Evolutionary conservation across 2,329 filamentous ascomycete genomes (phyloP).

Genomic region (Colletotrichum somersetense): DNA sequence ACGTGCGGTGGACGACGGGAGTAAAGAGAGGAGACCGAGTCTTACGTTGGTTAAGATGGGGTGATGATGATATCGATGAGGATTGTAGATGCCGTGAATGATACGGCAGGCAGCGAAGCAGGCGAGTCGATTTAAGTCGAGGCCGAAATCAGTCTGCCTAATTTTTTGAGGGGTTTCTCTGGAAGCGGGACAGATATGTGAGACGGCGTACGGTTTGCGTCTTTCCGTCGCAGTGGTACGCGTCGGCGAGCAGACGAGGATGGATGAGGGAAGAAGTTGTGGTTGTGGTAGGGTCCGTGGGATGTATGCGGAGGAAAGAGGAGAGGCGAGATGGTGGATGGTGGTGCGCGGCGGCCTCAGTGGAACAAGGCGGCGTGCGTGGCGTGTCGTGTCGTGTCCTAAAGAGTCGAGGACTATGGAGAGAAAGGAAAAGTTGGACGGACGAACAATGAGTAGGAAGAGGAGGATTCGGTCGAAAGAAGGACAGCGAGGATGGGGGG

Average conservation of each 20-base stretch:
- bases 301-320: conserved; percentile 17
- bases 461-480: conserved; percentile 42
- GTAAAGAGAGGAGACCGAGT: conserved; percentile 30
- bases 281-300: conserved; percentile 8
- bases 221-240: conserved; percentile 30
- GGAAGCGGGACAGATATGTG: conserved; percentile 13
- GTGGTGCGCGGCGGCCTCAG: conserved; percentile 37
- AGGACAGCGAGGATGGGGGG: conserved; percentile 14
- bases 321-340: conserved; percentile 3
- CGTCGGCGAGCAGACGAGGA: conserved; percentile 37
- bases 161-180: conserved; percentile 13
- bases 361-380: conserved; percentile 19
- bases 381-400: conserved; percentile 30
- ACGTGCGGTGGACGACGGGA: conserved; percentile 11
- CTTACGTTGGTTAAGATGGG: conserved; percentile 23
- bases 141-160: conserved; percentile 39
- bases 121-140: conserved; percentile 39
- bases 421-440: conserved; percentile 22
- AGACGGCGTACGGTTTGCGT: conserved; percentile 15
- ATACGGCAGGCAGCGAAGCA: conserved; percentile 24
- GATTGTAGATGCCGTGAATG: conserved; percentile 7
- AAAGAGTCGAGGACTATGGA: conserved; percentile 15
- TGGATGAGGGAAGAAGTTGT: conserved; percentile 24
- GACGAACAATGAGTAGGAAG: conserved; percentile 22
- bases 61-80: conserved; percentile 11